Percentiles rank a stretch among this genome's conserved stretches.
phyloP scores from a whole-genome alignment of 768 basidiomycete genomes.

The Boletellus emodensis region DNA sequence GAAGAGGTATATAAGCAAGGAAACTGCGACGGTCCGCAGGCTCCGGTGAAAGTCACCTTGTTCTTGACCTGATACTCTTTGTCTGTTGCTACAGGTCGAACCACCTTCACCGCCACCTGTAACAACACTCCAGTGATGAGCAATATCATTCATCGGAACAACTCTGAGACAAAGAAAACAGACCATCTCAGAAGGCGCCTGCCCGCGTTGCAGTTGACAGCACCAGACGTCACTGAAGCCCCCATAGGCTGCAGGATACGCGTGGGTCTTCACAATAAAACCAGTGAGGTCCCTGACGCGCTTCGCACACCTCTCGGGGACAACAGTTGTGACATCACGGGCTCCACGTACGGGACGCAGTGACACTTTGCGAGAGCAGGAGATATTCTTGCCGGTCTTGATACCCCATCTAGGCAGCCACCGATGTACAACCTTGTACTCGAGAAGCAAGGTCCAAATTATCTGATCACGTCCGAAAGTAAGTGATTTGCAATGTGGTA shows the following conservation, averaged over 20 bases:
- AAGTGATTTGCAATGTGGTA: no score
- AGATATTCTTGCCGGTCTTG: slow-evolving; percentile 1
- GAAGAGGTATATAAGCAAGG: neutral
- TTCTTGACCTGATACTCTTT: slow-evolving; percentile 10
- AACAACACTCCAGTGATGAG: neutral
- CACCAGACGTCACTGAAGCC: slow-evolving; percentile 31
- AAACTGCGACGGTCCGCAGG: neutral
- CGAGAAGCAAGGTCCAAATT: no score
- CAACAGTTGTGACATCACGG: neutral
- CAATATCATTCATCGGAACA: neutral
- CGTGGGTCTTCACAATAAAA: slow-evolving; percentile 6
- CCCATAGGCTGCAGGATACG: slow-evolving; percentile 24
- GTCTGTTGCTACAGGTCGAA: slow-evolving; percentile 9
- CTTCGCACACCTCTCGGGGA: neutral
- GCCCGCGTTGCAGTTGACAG: slow-evolving; percentile 8
- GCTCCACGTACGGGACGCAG: neutral
- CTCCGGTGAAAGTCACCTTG: slow-evolving; percentile 6
- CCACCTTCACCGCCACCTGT: slow-evolving; percentile 28
- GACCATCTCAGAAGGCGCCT: slow-evolving; percentile 7
- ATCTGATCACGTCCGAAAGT: no score
- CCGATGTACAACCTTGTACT: neutral
- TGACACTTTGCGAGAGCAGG: neutral
- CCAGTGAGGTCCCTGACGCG: slow-evolving; percentile 15
- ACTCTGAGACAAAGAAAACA: neutral
- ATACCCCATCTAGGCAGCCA: neutral